Evolutionary conservation across 2,329 filamentous ascomycete species (phyloP), one percentile per base, ranked within the genome.

Genomic region (Celoporthe dispersa): DNA sequence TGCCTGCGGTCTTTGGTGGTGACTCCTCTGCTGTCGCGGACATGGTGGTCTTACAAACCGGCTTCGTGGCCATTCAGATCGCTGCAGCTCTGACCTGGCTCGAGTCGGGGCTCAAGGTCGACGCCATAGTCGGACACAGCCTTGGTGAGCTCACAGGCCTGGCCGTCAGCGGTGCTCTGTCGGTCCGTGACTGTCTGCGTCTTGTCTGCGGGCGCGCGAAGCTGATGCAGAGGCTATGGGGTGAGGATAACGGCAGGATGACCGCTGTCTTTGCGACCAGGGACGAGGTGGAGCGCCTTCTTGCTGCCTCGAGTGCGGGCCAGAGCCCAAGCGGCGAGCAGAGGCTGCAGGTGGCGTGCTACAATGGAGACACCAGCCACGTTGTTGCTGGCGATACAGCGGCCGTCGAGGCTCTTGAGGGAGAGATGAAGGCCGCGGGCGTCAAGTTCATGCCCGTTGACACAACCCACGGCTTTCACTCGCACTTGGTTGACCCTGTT

Each of bases 61-160:
- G 66, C 9, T 74, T 85, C 0, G 81, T 85, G 25, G 76, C 82
- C 3, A 70, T 81, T 5, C 80, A 84, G 73, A 82, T 81, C 66
- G 71, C 81, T 1, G 78, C 61, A 11, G 79, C 80, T 0, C 72
- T 70, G 68, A 71, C 68, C 33, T 82, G 81, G 81, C 78, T 82
- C 0, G 79, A 81, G 60, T 77, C 73, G 12, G 81, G 81, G 1
- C 28, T 81, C 19, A 48, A 72, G 48, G 71, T 73, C 2, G 71
- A 39, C 2, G 75, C 75, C 1, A 73, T 81, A 0, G 76, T 84
- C 0, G 82, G 82, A 5, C 81, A 84, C 70, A 81, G 78, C 70
- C 80, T 83, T 39, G n/a, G n/a, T n/a, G n/a, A n/a, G n/a, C n/a
- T n/a, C n/a, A n/a, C n/a, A n/a, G n/a, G n/a, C n/a, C n/a, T n/a